Base-by-base conservation (phyloP, 2,329 filamentous ascomycete genomes). In the Xylariaceae sp. region DNA sequence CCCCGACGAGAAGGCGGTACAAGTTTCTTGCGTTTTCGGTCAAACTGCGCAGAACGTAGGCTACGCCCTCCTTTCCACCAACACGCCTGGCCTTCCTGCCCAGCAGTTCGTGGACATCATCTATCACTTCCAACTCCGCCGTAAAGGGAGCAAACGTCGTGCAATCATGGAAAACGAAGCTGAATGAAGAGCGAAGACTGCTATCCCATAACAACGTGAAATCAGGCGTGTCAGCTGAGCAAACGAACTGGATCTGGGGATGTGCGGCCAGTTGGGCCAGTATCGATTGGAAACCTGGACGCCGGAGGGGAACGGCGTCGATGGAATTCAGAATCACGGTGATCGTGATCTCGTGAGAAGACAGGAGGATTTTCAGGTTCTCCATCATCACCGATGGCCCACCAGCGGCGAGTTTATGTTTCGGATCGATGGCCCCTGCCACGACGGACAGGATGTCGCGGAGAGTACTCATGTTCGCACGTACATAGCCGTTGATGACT, bases 171-270 rank as follows among this genome's bases (percentile, higher is more conserved):
- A 95, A 97, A 34, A 91, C 78, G 67, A 97, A 92, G 72, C 89
- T 89, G 74, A 92, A 90, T 34, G 89, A 84, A 13, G 90, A 88
- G 51, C 89, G 88, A n/a, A 92, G 80, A 57, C 87, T 87, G 56
- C 90, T 87, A 74, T 97, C 92, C 92, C 93, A 99, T 54, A 97
- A 81, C 1, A 97, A 76, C 0, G 90, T 78, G 70, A 96, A 96
- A 68, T 89, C 90, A 5, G 92, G 91, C 7, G 90, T 92, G 74
- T 97, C 93, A 58, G 88, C 88, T 1, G 92, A 95, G 67, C 88
- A 89, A 35, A 95, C 74, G 30, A 97, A 78, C 56, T 81, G 84
- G 62, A 97, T 81, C 45, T 80, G 80, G 0, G 87, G 84, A 67
- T 93, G 88, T 0, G 88, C 80, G 9, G 90, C 88, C 13, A 99